These are phyloP conservation scores for Spiromastix sp. DNA, from an alignment of 2,329 filamentous ascomycete species.

Conservation along the genomic window DNA sequence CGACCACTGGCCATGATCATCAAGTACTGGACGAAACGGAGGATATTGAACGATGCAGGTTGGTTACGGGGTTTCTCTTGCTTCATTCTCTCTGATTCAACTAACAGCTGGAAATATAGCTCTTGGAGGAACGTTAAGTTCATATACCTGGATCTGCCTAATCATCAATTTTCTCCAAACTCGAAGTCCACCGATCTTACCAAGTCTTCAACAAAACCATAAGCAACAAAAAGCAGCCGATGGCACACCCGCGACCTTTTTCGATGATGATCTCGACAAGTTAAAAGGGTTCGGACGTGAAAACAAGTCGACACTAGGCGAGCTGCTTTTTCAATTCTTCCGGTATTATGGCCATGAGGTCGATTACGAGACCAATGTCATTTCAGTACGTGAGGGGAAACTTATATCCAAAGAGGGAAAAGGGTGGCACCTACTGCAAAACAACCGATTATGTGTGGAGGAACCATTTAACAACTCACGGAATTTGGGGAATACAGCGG, in stretches of 20 bases:
- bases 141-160: constrained; percentile 98
- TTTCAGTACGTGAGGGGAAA: constrained; percentile 76
- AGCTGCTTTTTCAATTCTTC: constrained; percentile 92
- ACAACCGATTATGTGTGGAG: constrained; percentile 85
- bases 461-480: constrained; percentile 87
- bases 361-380: constrained; percentile 71
- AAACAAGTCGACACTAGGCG: constrained; percentile 73
- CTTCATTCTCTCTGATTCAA: background rate
- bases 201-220: constrained; percentile 61
- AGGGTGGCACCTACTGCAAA: constrained; percentile 69
- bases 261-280: constrained; percentile 74
- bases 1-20: constrained; percentile 90
- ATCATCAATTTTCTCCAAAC: constrained; percentile 94
- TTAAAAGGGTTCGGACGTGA: constrained; percentile 62
- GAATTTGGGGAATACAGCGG: constrained; percentile 91
- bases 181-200: constrained; percentile 71
- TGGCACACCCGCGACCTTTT: constrained; percentile 56
- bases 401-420: constrained; percentile 74
- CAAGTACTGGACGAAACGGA: constrained; percentile 91
- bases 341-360: constrained; percentile 89
- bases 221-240: constrained; percentile 51
- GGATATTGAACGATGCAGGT: constrained; percentile 95
- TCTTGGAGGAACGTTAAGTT: constrained; percentile 87
- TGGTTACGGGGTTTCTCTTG: constrained; percentile 26
- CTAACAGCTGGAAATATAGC: constrained; percentile 40